Evolutionary conservation across 176 grass and related monocot species (phyloP).

Genomic region (Oryza coarctata): DNA sequence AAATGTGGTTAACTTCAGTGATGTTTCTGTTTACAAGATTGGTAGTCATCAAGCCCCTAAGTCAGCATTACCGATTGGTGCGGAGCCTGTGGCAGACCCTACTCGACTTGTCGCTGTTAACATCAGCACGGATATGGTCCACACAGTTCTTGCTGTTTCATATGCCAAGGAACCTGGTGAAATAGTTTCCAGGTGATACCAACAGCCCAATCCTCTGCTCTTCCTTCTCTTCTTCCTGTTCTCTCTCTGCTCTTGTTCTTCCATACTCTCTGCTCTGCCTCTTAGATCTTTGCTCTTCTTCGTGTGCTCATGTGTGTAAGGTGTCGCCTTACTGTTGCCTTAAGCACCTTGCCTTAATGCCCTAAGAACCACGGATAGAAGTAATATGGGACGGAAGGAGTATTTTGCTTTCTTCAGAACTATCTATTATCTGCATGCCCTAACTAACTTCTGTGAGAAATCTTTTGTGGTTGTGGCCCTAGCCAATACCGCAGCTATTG

Average conservation of each 20-base stretch:
- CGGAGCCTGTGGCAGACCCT: constrained; percentile 86
- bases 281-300: too few species aligned
- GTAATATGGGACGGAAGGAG: too few species aligned
- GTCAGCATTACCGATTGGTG: constrained; percentile 85
- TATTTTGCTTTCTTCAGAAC: background rate
- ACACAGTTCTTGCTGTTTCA: constrained; percentile 81
- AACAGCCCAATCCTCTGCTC: background rate
- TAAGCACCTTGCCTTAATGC: too few species aligned
- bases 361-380: too few species aligned
- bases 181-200: constrained; percentile 85
- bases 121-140: constrained; percentile 90
- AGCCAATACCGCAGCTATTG: background rate
- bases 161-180: constrained; percentile 89
- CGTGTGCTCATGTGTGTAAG: too few species aligned
- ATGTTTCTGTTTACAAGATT: constrained; percentile 81
- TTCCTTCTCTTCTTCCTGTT: too few species aligned
- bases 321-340: too few species aligned
- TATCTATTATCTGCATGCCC: background rate
- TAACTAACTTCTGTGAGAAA: background rate
- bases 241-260: too few species aligned
- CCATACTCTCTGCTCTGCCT: too few species aligned
- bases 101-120: constrained; percentile 70
- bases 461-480: background rate
- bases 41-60: constrained; percentile 91
- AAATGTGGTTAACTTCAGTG: constrained; percentile 88